Percentiles rank a stretch among this genome's conserved stretches.
Conservation (phyloP, 2,329 filamentous ascomycete genomes). For the Pyricularia grisea region DNA sequence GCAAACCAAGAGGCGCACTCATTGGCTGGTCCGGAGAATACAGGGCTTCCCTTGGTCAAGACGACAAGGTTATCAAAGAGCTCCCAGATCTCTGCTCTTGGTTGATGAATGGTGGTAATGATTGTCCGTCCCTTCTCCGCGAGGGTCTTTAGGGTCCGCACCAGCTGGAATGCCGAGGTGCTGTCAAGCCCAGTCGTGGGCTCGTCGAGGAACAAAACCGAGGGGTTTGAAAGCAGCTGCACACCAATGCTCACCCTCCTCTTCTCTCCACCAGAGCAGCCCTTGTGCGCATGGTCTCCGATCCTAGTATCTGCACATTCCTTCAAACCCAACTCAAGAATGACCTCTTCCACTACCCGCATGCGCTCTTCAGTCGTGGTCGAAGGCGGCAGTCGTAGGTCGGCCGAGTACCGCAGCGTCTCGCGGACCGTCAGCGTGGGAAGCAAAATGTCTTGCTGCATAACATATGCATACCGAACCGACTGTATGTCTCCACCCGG, state of each 20-base stretch:
- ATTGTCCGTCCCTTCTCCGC: conserved; percentile 61
- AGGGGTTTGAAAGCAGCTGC: conserved; percentile 70
- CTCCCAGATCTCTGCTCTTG: conserved; percentile 70
- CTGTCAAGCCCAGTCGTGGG: conserved; percentile 69
- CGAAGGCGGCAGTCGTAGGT: conserved; percentile 57
- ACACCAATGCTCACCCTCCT: conserved; percentile 68
- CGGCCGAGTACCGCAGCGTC: conserved; percentile 63
- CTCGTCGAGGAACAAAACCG: conserved; percentile 69
- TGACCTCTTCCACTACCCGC: conserved; percentile 64
- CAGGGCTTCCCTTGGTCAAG: conserved; percentile 55
- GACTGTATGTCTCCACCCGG: conserved; percentile 37
- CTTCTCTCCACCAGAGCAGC: conserved; percentile 74
- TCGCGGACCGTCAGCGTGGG: conserved; percentile 68
- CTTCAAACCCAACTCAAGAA: conserved; percentile 65
- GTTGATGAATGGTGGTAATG: conserved; percentile 68
- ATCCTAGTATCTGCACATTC: conserved; percentile 69
- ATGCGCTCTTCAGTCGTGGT: conserved; percentile 53
- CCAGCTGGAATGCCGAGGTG: conserved; percentile 65
- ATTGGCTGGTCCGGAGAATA: conserved; percentile 54
- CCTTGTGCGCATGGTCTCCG: conserved; percentile 57
- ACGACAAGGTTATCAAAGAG: conserved; percentile 66
- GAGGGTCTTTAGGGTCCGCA: conserved; percentile 59
- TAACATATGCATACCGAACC: conserved; percentile 42
- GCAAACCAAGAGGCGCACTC: conserved; percentile 58
- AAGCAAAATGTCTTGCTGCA: conserved; percentile 67